Evolutionary conservation across 768 basidiomycete species (phyloP), one percentile per base, ranked within the genome.

Genomic region (Tulasnella sp.): DNA sequence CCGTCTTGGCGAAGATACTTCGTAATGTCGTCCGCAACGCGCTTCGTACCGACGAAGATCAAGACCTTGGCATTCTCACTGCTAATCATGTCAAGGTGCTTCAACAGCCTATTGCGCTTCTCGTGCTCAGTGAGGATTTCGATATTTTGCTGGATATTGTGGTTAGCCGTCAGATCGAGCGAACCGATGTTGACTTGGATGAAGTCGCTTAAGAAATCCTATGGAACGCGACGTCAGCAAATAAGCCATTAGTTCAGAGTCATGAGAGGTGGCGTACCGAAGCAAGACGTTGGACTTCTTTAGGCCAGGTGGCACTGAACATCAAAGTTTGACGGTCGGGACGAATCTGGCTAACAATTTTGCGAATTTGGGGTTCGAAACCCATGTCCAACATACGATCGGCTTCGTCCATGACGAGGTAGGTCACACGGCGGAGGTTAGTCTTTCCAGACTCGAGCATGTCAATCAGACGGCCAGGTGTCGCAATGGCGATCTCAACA

Each of bases 311-410:
- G 16, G 98, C 98, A 75, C 95, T 98, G 88, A 99, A 99, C 91
- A 99, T 98, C 81, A 99, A 89, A 0, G 98, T 99, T 83, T 99
- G 98, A 82, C 98, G 90, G 87, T 99, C 98, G 61, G 98, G 98
- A 55, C 98, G 91, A 83, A 99, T 96, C 85, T 99, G 98, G 81
- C 91, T 88, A 81, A 99, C 94, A 81, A 99, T 98, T 87, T 99
- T 99, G 83, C 96, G 89, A 83, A 99, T 99, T 84, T 99, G 98
- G 75, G 98, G 98, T 86, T 99, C 98, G 86, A 99, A 99, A 88
- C 98, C 98, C 98, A 99, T 99, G 87, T 99, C 98, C 80, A 99
- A 89, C 98, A 99, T 99, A 83, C 98, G 94, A 87, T 99, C 98
- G 69, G 98, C 98, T 85, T 99, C 98, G 83, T 99, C 98, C 91